Evolutionary conservation across 306 rosid genomes (phyloP).

Genomic region (Carpinus viminea): DNA sequence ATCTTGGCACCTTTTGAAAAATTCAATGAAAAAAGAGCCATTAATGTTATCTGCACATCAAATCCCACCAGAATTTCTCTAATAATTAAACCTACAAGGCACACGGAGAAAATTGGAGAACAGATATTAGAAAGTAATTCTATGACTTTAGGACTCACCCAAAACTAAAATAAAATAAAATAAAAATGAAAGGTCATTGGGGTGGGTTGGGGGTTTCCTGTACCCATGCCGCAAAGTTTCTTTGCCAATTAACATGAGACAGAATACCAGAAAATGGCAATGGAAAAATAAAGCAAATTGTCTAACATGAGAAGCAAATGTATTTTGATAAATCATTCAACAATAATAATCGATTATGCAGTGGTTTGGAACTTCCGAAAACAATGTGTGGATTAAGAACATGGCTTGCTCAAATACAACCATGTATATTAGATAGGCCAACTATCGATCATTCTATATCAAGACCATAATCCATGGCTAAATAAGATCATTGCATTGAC

Average conservation of each 20-base stretch:
- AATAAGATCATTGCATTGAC: no score
- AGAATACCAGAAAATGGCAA: not conserved
- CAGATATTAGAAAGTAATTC: conserved; percentile 9
- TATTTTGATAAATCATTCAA: no score
- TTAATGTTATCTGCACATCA: conserved; percentile 80
- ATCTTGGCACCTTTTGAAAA: conserved; percentile 72
- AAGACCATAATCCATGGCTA: no score
- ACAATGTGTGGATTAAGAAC: no score
- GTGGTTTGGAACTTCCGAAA: no score
- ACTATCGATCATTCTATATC: no score
- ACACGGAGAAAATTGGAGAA: conserved; percentile 1
- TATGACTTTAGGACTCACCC: not conserved
- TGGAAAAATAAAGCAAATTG: no score
- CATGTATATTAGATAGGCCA: no score
- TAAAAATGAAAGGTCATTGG: not conserved
- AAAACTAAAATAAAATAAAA: not conserved
- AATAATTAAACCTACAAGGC: conserved; percentile 73
- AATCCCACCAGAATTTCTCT: conserved; percentile 93
- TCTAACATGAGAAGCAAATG: no score
- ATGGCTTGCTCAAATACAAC: no score
- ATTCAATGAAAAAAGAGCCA: conserved; percentile 64
- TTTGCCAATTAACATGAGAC: not conserved
- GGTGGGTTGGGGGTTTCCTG: not conserved
- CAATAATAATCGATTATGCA: no score
- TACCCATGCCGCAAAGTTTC: not conserved